phyloP scores from a whole-genome alignment of 345 rosid species.

The Linum usitatissimum region DNA sequence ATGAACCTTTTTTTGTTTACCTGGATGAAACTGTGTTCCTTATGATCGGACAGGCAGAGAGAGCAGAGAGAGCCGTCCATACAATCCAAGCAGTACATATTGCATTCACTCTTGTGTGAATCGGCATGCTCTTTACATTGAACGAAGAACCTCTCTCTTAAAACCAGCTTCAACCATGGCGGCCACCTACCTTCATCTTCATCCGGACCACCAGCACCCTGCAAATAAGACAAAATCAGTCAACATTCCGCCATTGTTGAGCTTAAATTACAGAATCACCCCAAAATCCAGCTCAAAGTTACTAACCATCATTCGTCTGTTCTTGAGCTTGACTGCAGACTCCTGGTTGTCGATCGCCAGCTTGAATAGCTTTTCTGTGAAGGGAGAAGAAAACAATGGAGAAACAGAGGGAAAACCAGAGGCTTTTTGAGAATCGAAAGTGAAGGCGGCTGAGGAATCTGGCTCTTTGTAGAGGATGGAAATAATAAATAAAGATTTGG shows the following conservation, averaged over 20 bases:
- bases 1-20: constrained; percentile 16
- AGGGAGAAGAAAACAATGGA: background rate
- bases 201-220: constrained; percentile 69
- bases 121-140: constrained; percentile 80
- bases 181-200: constrained; percentile 68
- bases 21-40: constrained; percentile 77
- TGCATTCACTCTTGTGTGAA: constrained; percentile 92
- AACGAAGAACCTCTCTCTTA: constrained; percentile 67
- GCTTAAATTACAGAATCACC: background rate
- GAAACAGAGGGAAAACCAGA: background rate
- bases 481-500: no score
- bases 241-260: background rate
- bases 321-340: background rate
- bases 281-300: background rate
- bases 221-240: background rate
- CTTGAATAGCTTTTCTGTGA: background rate
- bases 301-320: constrained; percentile 2
- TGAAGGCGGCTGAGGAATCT: background rate
- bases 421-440: background rate
- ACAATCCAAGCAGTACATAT: constrained; percentile 96
- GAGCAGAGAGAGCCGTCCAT: constrained; percentile 74
- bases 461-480: background rate
- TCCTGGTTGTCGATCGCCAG: constrained; percentile 5
- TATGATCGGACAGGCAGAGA: constrained; percentile 61
- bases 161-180: constrained; percentile 69